Evolutionary conservation across 2,329 filamentous ascomycete species (phyloP), one percentile per base, ranked within the genome.

Genomic region (Blastomyces silverae): DNA sequence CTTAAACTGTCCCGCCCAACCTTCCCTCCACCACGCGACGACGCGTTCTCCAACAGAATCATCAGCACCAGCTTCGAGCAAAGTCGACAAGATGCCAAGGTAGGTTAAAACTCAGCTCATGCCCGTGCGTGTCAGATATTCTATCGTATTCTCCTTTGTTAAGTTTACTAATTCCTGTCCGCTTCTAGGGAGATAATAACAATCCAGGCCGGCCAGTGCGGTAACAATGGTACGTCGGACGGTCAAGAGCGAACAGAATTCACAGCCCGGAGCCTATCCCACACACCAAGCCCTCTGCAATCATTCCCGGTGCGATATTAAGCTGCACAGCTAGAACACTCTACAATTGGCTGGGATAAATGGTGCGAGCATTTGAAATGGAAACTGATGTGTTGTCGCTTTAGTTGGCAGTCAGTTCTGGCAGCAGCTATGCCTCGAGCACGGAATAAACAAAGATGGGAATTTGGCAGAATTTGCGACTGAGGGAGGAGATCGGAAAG

Each of bases 381-480:
- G 39, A 61, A 11, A 63, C 77, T 82, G 69, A 81, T 71, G 46
- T 42, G 22, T 61, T 61, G 20, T 63, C 37, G 39, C 34, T 66
- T 50, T 73, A 96, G 92, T 97, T 77, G 94, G 94, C 66, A 93
- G 91, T 74, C 91, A 97, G 76, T 99, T 99, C 80, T 99, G 94
- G 94, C 93, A 97, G 78, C 94, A 97, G 80, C 86, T 97, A 66
- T 99, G 94, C 78, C 89, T 93, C 76, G 94, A 99, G 79, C 94
- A 99, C 76, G 94, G 95, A 67, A 99, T 99, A 80, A 96, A 89
- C 73, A 91, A 94, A 76, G 92, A 97, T 79, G 94, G 94, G 65
- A 97, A 97, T 76, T 85, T 99, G 65, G 92, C 97, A 76, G 92
- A 97, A 77, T 97, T 97, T 81, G 94, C 94, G 74, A 97, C 92